Evolutionary conservation across 2,329 filamentous ascomycete genomes (phyloP).

Genomic region (Microcera coccophila): DNA sequence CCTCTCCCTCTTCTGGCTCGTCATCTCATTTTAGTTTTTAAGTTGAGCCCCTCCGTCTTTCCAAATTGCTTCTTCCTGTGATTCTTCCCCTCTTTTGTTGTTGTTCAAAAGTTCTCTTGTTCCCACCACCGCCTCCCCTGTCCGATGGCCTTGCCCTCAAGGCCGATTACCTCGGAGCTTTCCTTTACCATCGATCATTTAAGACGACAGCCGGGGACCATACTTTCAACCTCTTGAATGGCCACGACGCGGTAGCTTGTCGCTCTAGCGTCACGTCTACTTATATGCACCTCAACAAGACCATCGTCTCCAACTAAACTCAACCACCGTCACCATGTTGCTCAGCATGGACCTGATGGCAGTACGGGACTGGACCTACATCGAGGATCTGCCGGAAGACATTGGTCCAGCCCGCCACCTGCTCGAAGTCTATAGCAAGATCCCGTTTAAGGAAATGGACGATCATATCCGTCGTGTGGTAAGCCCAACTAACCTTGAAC

Average conservation of each 20-base stretch:
- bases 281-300: background rate
- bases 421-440: slow-evolving; percentile 37
- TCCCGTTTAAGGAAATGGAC: slow-evolving; percentile 34
- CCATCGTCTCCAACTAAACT: background rate
- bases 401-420: slow-evolving; percentile 35
- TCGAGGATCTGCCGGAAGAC: slow-evolving; percentile 35
- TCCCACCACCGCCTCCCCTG: too few species aligned
- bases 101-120: too few species aligned
- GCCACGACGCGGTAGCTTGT: background rate
- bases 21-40: background rate
- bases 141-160: too few species aligned
- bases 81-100: too few species aligned
- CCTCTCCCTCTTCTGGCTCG: background rate
- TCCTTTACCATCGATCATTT: too few species aligned
- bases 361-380: slow-evolving; percentile 37
- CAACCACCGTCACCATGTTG: slow-evolving; percentile 17
- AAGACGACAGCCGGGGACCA: background rate
- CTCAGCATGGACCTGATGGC: slow-evolving; percentile 34
- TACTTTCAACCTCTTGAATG: too few species aligned
- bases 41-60: background rate
- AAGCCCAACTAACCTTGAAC: slow-evolving; percentile 14
- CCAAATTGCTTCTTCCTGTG: background rate
- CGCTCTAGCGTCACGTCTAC: background rate
- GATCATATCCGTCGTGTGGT: slow-evolving; percentile 36
- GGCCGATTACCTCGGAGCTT: too few species aligned